Base-by-base conservation (phyloP, 768 basidiomycete genomes). In the Phylloporus arenicola region DNA sequence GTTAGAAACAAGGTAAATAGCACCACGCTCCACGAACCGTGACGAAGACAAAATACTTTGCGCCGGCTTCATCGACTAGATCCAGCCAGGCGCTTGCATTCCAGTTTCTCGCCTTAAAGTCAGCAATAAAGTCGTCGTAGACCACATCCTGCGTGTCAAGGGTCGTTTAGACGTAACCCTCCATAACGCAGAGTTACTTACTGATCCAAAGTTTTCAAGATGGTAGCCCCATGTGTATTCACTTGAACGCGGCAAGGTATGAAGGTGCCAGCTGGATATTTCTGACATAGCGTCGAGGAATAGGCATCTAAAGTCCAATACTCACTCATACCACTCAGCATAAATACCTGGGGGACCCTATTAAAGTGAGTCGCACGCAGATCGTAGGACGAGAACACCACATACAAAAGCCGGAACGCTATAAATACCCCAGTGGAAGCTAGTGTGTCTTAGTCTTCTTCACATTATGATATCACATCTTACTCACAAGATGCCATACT, bases 21-120 rank as follows among this genome's bases (percentile, higher is more conserved):
- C 10, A 6, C 4, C 24, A 38, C 11, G 43, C 42, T 39, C 13
- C 2, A 64, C 73, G 6, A 17, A 74, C 78, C 14, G 80, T 75
- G 7, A 78, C 77, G 31, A 80, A 64, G 19, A 83, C 80, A 53
- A 83, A 82, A 53, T 83, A 83, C 57, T 79, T 81, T 2, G 81
- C 82, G 2, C 82, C 81, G 0, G 79, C 76, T 27, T 70, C 68
- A 37, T 75, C 77, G 44, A 83, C 76, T 8, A 82, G 49, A 56
- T 80, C 74, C 0, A 80, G 58, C 79, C 81, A 83, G 35, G 67
- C 70, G 41, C 72, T 76, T 3, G 82, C 74, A 37, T 80, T 75
- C 65, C 78, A 83, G 42, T 74, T 73, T 1, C 68, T 66, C 1
- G 76, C 79, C 0, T 74, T 79, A 57, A 81, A 82, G 45, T 74